These are phyloP conservation scores for Eucalyptus curtisii DNA, from an alignment of 345 rosid species.

Conservation along the genomic window DNA sequence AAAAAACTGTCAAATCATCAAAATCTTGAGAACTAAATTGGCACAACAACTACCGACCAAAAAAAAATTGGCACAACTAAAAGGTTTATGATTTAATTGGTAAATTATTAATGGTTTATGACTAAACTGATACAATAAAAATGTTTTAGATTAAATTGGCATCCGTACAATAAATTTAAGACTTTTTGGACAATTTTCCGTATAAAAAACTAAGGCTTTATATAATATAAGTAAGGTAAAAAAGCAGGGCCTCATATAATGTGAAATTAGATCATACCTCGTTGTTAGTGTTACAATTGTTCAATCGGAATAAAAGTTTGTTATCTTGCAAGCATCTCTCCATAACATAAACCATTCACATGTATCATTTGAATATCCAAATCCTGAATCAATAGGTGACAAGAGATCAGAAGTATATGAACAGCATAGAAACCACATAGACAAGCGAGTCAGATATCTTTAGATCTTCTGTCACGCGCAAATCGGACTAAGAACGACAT, in stretches of 20 bases:
- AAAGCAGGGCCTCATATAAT: neutral
- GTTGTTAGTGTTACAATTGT: neutral
- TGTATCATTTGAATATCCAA: neutral
- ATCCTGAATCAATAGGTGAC: neutral
- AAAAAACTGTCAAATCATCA: too few relatives aligned
- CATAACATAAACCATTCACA: neutral
- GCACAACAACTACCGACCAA: too few relatives aligned
- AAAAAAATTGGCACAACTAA: too few relatives aligned
- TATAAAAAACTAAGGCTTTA: neutral
- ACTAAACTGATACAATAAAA: too few relatives aligned
- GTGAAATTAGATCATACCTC: neutral
- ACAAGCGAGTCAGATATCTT: neutral
- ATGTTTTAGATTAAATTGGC: too few relatives aligned
- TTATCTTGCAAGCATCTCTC: neutral
- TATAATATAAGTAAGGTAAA: neutral
- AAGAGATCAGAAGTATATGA: neutral
- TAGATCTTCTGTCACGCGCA: too few relatives aligned
- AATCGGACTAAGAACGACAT: neutral
- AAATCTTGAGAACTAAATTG: neutral
- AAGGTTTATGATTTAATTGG: neutral
- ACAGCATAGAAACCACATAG: neutral
- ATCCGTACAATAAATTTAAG: neutral
- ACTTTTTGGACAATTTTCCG: neutral
- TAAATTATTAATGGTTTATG: too few relatives aligned
- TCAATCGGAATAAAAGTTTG: neutral